A percentile compares a stretch with the other conserved stretches of the same genome.
Evolutionary conservation across 768 basidiomycete genomes (phyloP).

Genomic region (Gautieria morchelliformis): DNA sequence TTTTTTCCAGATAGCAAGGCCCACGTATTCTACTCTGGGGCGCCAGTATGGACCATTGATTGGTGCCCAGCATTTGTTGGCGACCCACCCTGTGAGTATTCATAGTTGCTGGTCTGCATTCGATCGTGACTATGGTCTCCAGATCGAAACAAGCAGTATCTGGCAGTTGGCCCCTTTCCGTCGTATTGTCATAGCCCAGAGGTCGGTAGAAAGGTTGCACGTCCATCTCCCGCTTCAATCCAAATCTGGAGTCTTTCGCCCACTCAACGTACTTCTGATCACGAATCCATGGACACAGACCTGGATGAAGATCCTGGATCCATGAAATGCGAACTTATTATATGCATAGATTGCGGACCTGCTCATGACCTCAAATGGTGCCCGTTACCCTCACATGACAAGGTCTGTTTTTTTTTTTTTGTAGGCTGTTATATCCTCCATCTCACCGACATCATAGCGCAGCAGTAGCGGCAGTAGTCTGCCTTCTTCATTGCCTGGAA

Average conservation of each 20-base stretch:
- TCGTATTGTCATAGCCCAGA: constrained; percentile 52
- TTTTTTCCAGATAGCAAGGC: constrained; percentile 49
- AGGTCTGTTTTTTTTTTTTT: constrained; percentile 25
- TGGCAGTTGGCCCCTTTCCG: constrained; percentile 74
- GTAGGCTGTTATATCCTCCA: neutral
- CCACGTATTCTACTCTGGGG: constrained; percentile 78
- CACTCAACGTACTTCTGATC: neutral
- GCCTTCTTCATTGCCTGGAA: constrained; percentile 26
- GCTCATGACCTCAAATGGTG: constrained; percentile 87
- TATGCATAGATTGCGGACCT: constrained; percentile 76
- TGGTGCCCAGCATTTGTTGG: constrained; percentile 80
- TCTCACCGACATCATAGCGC: neutral
- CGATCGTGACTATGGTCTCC: neutral
- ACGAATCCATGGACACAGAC: constrained; percentile 8
- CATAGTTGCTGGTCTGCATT: neutral
- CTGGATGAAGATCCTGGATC: constrained; percentile 28
- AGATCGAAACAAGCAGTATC: constrained; percentile 63
- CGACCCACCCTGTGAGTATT: constrained; percentile 41
- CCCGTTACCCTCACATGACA: constrained; percentile 74
- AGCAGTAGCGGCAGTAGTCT: no score
- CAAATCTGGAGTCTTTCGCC: constrained; percentile 71
- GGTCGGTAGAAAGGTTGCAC: constrained; percentile 48
- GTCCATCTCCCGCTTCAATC: constrained; percentile 57
- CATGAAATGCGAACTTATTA: constrained; percentile 72
- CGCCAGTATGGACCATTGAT: constrained; percentile 83